A percentile compares a stretch with the other conserved stretches of the same genome.
phyloP scores from a whole-genome alignment of 257 asterid species.

The Avicennia marina region DNA sequence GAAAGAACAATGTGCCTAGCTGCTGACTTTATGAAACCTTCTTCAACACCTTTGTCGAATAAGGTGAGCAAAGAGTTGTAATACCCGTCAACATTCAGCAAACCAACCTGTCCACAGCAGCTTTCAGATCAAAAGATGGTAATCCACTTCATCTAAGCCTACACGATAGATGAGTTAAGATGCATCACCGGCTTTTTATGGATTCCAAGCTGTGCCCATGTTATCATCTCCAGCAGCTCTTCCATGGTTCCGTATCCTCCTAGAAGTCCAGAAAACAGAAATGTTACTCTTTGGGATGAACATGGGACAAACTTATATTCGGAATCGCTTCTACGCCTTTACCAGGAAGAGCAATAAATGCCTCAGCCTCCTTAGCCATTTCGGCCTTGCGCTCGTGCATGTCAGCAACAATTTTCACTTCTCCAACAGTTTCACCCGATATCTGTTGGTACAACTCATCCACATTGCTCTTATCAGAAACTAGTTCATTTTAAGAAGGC shows the following conservation, averaged over 20 bases:
- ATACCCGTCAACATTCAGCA: constrained; percentile 95
- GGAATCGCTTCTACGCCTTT: background rate
- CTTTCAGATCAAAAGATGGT: constrained; percentile 1
- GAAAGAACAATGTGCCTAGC: constrained; percentile 89
- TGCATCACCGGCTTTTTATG: constrained; percentile 79
- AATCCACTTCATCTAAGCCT: background rate
- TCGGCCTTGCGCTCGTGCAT: constrained; percentile 99
- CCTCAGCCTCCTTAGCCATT: constrained; percentile 91
- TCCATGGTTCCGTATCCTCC: constrained; percentile 99
- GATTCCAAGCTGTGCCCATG: constrained; percentile 98
- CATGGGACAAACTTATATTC: background rate
- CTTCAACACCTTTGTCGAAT: constrained; percentile 93
- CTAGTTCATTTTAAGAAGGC: no score
- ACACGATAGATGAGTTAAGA: constrained; percentile 2
- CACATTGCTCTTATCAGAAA: background rate
- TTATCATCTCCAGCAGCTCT: constrained; percentile 94
- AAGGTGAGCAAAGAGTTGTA: constrained; percentile 70
- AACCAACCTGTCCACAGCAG: constrained; percentile 65
- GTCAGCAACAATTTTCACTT: constrained; percentile 80
- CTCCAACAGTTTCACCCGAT: constrained; percentile 92
- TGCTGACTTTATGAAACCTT: constrained; percentile 87
- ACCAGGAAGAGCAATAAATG: constrained; percentile 98
- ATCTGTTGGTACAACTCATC: constrained; percentile 38
- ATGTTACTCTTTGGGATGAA: background rate
- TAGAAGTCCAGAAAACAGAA: constrained; percentile 19